phyloP scores from a whole-genome alignment of 2,329 filamentous ascomycete species.

The Furcasterigmium sp. region DNA sequence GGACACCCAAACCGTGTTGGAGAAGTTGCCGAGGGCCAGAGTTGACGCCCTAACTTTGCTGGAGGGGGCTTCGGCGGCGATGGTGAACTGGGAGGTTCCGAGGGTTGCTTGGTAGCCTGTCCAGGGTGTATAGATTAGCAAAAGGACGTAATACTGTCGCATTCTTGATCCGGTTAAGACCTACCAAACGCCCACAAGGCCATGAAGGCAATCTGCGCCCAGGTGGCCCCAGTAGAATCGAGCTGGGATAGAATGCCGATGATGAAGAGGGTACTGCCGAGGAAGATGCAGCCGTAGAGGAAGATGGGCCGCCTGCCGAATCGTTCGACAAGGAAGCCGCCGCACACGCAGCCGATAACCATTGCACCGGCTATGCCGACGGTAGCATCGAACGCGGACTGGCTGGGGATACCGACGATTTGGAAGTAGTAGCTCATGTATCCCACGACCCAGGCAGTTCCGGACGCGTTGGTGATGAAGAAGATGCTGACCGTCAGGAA shows the following conservation, averaged over 20 bases:
- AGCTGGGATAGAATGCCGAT: conserved; percentile 21
- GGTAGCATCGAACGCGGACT: conserved; percentile 16
- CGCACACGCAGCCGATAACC: conserved; percentile 22
- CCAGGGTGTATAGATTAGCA: too few species aligned
- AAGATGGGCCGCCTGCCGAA: conserved; percentile 21
- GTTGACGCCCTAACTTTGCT: conserved; percentile 9
- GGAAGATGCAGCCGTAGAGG: conserved; percentile 11
- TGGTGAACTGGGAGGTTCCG: conserved; percentile 22
- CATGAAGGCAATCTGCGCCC: conserved; percentile 17
- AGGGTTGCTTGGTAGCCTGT: conserved; percentile 27
- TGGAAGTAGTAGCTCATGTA: conserved; percentile 20
- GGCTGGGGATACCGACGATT: conserved; percentile 19
- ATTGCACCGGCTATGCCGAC: conserved; percentile 20
- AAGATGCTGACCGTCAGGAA: conserved; percentile 20
- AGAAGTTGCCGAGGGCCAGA: conserved; percentile 9
- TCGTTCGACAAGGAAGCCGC: conserved; percentile 24
- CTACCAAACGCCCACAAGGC: conserved; percentile 21
- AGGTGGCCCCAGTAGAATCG: conserved; percentile 5
- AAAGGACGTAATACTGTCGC: too few species aligned
- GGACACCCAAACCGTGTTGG: conserved; percentile 8
- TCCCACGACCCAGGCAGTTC: conserved; percentile 24
- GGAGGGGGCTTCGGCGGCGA: conserved; percentile 10
- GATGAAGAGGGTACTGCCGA: conserved; percentile 20
- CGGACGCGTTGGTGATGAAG: conserved; percentile 22
- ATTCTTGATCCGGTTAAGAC: too few species aligned